Conservation (phyloP, 2,329 filamentous ascomycete species). For the Pseudocercospora eumusae region DNA sequence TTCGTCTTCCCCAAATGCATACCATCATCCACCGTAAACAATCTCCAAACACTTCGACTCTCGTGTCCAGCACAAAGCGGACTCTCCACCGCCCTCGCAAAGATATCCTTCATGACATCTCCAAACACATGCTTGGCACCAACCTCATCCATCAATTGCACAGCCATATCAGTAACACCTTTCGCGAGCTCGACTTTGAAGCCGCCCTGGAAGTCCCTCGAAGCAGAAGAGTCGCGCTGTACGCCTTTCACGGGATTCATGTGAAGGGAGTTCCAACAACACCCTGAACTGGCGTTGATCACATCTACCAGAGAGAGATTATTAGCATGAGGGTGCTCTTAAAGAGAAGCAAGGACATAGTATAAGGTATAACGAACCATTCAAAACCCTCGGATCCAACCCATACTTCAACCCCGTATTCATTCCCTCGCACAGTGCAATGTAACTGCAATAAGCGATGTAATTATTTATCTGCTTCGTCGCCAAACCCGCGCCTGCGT, state of each 20-base stretch:
- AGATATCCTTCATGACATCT: conserved; percentile 18
- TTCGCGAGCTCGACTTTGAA: conserved; percentile 42
- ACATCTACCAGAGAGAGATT: conserved; percentile 51
- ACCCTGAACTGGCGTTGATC: conserved; percentile 50
- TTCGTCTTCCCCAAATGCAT: conserved; percentile 10
- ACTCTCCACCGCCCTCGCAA: conserved; percentile 12
- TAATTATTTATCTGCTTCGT: conserved; percentile 58
- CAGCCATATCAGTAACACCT: conserved; percentile 41
- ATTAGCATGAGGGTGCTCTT: background rate
- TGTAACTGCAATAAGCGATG: conserved; percentile 57
- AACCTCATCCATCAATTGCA: conserved; percentile 39
- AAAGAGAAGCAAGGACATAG: background rate
- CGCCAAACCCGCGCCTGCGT: conserved; percentile 35
- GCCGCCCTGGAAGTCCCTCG: conserved; percentile 43
- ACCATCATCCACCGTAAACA: conserved; percentile 10
- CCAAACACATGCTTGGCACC: conserved; percentile 39
- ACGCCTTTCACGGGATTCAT: conserved; percentile 41
- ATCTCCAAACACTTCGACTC: conserved; percentile 14
- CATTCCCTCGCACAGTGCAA: conserved; percentile 59
- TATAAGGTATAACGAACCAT: background rate
- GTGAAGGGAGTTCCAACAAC: conserved; percentile 36
- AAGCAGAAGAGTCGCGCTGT: conserved; percentile 42
- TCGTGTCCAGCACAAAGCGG: conserved; percentile 13
- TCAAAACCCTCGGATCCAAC: conserved; percentile 47
- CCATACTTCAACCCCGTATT: conserved; percentile 60